phyloP scores from a whole-genome alignment of 1,139 yeast species.

The Schizosaccharomyces versatilis region DNA sequence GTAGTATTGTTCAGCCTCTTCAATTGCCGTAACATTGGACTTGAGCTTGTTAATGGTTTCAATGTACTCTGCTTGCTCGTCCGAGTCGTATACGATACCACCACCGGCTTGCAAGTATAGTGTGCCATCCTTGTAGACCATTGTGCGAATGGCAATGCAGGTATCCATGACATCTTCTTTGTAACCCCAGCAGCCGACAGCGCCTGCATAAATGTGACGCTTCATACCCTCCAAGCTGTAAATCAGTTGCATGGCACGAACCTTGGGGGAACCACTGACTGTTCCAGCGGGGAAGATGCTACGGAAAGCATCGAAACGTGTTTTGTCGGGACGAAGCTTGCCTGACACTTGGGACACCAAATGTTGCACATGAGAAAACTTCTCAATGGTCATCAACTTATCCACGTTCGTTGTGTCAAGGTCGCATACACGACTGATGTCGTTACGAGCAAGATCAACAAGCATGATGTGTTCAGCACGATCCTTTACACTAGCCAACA shows the following conservation, averaged over 20 bases:
- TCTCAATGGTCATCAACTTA: constrained; percentile 64
- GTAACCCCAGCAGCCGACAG: constrained; percentile 97
- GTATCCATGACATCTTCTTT: constrained; percentile 88
- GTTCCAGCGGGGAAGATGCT: constrained; percentile 98
- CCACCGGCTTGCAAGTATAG: constrained; percentile 97
- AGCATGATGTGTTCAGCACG: constrained; percentile 96
- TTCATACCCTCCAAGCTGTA: constrained; percentile 75
- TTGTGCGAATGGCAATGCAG: constrained; percentile 87
- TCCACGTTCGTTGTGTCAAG: constrained; percentile 72
- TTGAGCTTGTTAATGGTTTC: constrained; percentile 95
- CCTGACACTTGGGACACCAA: constrained; percentile 89
- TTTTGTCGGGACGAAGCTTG: constrained; percentile 55
- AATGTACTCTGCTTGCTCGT: constrained; percentile 80
- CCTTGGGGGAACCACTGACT: constrained; percentile 94
- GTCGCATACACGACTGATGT: constrained; percentile 79
- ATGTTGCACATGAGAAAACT: constrained; percentile 95
- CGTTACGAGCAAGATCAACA: constrained; percentile 91
- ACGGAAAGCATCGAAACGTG: constrained; percentile 87
- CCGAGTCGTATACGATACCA: constrained; percentile 87
- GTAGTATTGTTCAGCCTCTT: constrained; percentile 76
- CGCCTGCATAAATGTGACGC: constrained; percentile 94
- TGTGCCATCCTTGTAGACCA: constrained; percentile 75
- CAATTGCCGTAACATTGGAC: constrained; percentile 73
- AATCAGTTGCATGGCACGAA: constrained; percentile 84
- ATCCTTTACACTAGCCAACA: constrained; percentile 66